Evolutionary conservation across 371 early-diverging fungal genomes (phyloP).

Genomic region (Mucor mucedo): DNA sequence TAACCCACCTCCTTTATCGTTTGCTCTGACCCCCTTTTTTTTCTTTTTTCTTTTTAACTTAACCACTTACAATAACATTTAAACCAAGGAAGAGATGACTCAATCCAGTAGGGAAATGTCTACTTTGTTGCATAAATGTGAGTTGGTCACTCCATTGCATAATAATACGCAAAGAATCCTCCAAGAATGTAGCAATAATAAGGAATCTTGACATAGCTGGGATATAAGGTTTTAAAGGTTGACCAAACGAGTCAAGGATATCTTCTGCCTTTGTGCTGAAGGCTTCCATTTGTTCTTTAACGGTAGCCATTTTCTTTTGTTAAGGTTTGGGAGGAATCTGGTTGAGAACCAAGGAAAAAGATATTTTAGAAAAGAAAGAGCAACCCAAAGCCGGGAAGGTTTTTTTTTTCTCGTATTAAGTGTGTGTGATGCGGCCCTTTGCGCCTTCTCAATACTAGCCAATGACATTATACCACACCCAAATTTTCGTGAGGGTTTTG

Average conservation of each 20-base stretch:
- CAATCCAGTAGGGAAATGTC: constrained; percentile 78
- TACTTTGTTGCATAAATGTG: constrained; percentile 75
- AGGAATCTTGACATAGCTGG: constrained; percentile 90
- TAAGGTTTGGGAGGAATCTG: neutral
- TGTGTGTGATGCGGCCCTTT: neutral
- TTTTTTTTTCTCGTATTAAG: neutral
- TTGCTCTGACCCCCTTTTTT: neutral
- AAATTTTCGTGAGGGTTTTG: neutral
- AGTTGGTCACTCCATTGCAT: constrained; percentile 91
- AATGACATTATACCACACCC: constrained; percentile 3
- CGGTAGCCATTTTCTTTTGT: constrained; percentile 24
- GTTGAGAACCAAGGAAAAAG: constrained; percentile 1
- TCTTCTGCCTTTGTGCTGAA: constrained; percentile 72
- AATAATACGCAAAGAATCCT: constrained; percentile 89
- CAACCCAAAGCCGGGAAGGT: neutral
- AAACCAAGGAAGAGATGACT: constrained; percentile 83
- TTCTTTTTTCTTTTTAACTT: neutral
- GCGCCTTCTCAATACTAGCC: constrained; percentile 1
- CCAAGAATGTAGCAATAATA: constrained; percentile 94
- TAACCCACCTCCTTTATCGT: neutral
- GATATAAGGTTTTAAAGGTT: constrained; percentile 90
- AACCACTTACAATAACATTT: constrained; percentile 73
- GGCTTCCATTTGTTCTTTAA: constrained; percentile 37
- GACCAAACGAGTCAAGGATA: constrained; percentile 71
- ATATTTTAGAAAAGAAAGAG: constrained; percentile 6